Conservation (phyloP, 106 monocot genomes). For the Platanthera guangdongensis region DNA sequence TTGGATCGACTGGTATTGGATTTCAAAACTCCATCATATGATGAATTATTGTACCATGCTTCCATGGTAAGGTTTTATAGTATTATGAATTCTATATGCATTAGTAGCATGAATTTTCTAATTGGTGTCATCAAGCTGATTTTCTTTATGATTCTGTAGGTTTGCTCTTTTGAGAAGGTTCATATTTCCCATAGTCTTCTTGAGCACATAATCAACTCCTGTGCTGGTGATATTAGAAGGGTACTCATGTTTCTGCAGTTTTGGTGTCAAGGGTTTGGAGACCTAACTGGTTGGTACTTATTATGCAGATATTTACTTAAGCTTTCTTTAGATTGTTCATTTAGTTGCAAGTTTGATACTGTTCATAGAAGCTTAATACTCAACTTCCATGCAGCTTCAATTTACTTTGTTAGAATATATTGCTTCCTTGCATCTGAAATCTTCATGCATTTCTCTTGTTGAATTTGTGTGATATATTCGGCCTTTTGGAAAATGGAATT, state of each 20-base stretch:
- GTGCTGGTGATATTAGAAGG: constrained; percentile 78
- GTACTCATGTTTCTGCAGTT: constrained; percentile 83
- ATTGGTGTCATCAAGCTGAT: constrained; percentile 7
- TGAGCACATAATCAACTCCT: constrained; percentile 43
- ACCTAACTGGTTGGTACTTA: constrained; percentile 7
- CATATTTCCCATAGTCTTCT: constrained; percentile 35
- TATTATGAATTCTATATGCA: not conserved
- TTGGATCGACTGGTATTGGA: constrained; percentile 45
- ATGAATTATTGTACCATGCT: constrained; percentile 53
- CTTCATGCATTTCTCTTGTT: not conserved
- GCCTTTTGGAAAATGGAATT: not conserved
- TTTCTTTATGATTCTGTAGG: constrained; percentile 32
- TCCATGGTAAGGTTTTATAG: constrained; percentile 34
- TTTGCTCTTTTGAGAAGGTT: constrained; percentile 62
- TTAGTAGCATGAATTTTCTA: not conserved
- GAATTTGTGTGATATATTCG: not conserved
- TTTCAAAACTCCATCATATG: constrained; percentile 57
- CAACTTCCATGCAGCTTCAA: not conserved
- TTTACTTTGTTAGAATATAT: not conserved
- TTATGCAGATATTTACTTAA: not conserved
- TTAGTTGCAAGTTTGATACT: not conserved
- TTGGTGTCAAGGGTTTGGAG: constrained; percentile 74
- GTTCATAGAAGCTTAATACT: not conserved
- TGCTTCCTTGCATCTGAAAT: not conserved
- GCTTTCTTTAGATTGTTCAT: not conserved